A percentile compares a stretch with the other conserved stretches of the same genome.
These are phyloP conservation scores for Trichoderma aggressivum DNA, from an alignment of 2,329 filamentous ascomycete species.

Conservation along the genomic window DNA sequence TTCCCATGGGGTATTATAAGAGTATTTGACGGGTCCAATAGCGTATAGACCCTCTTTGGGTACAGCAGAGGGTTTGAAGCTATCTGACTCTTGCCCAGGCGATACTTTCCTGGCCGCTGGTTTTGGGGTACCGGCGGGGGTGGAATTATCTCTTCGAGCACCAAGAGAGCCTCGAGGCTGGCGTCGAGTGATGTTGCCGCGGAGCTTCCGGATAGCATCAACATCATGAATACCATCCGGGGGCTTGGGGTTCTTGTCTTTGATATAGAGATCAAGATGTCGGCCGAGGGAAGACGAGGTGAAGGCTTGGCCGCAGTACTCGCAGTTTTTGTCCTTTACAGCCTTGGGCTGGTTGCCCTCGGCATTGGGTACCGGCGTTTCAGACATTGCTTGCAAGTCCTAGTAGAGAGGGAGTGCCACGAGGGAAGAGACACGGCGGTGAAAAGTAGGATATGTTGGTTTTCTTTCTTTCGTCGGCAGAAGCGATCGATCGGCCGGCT, in stretches of 20 bases:
- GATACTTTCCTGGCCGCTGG: conserved; percentile 38
- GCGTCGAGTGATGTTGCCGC: conserved; percentile 80
- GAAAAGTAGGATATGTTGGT: neutral
- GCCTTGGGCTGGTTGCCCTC: conserved; percentile 46
- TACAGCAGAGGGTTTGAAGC: conserved; percentile 37
- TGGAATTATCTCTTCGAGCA: conserved; percentile 58
- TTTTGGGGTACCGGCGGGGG: conserved; percentile 51
- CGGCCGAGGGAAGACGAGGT: conserved; percentile 91
- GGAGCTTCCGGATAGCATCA: conserved; percentile 78
- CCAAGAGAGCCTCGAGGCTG: conserved; percentile 67
- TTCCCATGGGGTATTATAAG: conserved; percentile 66
- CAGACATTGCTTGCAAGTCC: conserved; percentile 31
- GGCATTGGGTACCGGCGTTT: conserved; percentile 32
- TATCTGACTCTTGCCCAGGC: conserved; percentile 39
- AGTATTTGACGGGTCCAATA: conserved; percentile 51
- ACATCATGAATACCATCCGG: conserved; percentile 87
- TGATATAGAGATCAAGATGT: conserved; percentile 91
- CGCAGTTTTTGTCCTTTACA: conserved; percentile 81
- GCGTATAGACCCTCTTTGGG: conserved; percentile 43
- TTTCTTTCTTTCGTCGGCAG: neutral
- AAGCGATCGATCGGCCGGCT: conserved; percentile 9
- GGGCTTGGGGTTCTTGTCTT: conserved; percentile 85
- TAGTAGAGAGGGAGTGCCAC: neutral
- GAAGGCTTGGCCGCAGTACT: conserved; percentile 84
- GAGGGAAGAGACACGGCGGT: neutral